These are phyloP conservation scores for Colletotrichum musae DNA, from an alignment of 2,329 filamentous ascomycete species.

Conservation along the genomic window DNA sequence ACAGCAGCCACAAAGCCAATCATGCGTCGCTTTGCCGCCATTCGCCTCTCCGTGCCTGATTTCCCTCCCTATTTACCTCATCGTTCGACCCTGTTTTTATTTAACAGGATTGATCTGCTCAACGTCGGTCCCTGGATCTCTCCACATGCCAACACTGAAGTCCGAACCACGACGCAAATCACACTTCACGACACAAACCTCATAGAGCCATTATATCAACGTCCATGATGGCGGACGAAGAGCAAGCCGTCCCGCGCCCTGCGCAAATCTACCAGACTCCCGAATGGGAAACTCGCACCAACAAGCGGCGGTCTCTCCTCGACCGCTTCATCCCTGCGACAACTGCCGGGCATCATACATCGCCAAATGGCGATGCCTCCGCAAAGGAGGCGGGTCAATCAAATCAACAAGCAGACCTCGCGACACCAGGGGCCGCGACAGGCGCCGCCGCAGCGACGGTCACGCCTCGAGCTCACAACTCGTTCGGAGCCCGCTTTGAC, in stretches of 20 bases:
- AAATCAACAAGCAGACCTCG: background rate
- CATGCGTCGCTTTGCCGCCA: background rate
- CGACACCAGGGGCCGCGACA: background rate
- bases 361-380: background rate
- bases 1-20: background rate
- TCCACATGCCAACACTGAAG: background rate
- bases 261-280: slow-evolving; percentile 34
- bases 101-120: background rate
- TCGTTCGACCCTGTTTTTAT: background rate
- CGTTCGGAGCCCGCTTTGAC: slow-evolving; percentile 28
- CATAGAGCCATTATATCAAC: too few relatives aligned
- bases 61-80: background rate
- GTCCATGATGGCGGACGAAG: slow-evolving; percentile 25
- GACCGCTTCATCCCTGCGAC: slow-evolving; percentile 22
- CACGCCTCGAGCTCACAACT: background rate
- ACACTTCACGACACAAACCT: too few relatives aligned
- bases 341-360: background rate
- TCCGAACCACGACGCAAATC: background rate
- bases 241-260: slow-evolving; percentile 26
- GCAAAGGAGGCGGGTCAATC: slow-evolving; percentile 21
- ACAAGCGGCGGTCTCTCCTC: slow-evolving; percentile 28
- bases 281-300: slow-evolving; percentile 31
- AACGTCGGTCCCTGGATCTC: background rate
- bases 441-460: background rate
- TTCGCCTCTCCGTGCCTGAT: background rate